Evolutionary conservation across 257 asterid species (phyloP), one percentile per base, ranked within the genome.

Genomic region (Fraxinus anomala): DNA sequence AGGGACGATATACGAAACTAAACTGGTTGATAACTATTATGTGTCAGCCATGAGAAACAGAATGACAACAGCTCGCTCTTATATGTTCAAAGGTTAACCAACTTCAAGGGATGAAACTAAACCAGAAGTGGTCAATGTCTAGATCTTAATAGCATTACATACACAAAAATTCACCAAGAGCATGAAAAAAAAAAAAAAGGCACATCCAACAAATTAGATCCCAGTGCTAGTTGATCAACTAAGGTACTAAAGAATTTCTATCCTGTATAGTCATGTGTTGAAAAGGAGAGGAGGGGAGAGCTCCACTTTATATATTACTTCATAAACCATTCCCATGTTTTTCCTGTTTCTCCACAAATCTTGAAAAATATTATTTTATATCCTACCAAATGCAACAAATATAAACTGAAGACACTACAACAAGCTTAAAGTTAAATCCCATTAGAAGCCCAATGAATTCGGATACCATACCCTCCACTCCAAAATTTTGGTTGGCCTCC

Each of bases 261-360:
- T 63, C 33, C 70, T 63, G 19, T 16, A 61, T 34, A 70, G 44
- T 36, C 67, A 77, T 59, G 23, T 30, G 40, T n/a, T 28, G 56
- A 21, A 65, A 77, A 78, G 31, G 68, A 68, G 69, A 44, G 26
- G 74, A 65, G 51, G 49, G 59, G 72, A 74, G 69, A 63, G 47
- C 75, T 44, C 75, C 73, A 80, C 77, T 56, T 33, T 59, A 54
- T 37, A 51, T 28, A 54, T 73, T 26, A 34, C 7, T 54, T 74
- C 28, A 73, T 69, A 81, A 21, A 54, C 4, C 26, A 72, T 71
- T 73, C 78, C 82, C 63, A 59, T 23, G 36, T 63, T 82, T 37
- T 26, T 73, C 68, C 44, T 71, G 39, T 49, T 61, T 30, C 23
- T 5, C 73, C 26, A 42, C 11, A n/a, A 63, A 63, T 63, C 69